Percentiles rank a stretch among this genome's conserved stretches.
These are phyloP conservation scores for Wickerhamiella qilinensis DNA, from an alignment of 805 yeast species.

Conservation along the genomic window DNA sequence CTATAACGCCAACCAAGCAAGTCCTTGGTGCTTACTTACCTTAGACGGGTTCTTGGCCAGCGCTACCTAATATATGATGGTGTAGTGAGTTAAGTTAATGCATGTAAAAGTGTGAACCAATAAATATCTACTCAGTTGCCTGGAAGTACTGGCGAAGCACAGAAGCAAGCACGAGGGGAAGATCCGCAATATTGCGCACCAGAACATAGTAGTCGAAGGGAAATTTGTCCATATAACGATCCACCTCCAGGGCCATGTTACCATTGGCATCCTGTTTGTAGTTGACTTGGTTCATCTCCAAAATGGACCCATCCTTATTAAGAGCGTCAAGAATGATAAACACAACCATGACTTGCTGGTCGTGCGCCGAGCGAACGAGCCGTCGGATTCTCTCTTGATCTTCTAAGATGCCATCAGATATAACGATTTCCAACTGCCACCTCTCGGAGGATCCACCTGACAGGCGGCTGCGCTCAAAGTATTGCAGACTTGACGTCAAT, in stretches of 20 bases:
- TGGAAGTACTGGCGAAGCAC: conserved; percentile 82
- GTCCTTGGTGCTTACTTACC: no score
- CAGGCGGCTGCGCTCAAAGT: conserved; percentile 46
- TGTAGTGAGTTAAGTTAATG: not conserved
- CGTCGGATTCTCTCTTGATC: conserved; percentile 73
- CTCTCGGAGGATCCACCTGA: conserved; percentile 31
- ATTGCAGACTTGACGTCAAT: conserved; percentile 51
- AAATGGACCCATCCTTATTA: conserved; percentile 48
- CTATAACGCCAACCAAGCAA: no score
- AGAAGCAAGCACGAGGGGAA: conserved; percentile 80
- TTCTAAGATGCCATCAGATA: conserved; percentile 96
- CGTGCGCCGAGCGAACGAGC: conserved; percentile 81
- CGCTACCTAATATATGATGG: no score
- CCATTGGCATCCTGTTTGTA: conserved; percentile 55
- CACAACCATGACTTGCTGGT: conserved; percentile 83
- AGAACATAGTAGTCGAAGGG: conserved; percentile 96
- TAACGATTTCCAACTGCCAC: conserved; percentile 86
- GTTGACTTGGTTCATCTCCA: conserved; percentile 88
- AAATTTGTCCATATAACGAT: conserved; percentile 77
- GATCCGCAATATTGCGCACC: conserved; percentile 71
- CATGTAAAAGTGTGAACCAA: not conserved
- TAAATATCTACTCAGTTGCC: conserved; percentile 6
- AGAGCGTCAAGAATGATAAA: conserved; percentile 90
- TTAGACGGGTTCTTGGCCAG: no score
- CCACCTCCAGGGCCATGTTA: conserved; percentile 54